A percentile compares a stretch with the other conserved stretches of the same genome.
Conservation (phyloP, 306 rosid genomes). For the Rosa multiflora region DNA sequence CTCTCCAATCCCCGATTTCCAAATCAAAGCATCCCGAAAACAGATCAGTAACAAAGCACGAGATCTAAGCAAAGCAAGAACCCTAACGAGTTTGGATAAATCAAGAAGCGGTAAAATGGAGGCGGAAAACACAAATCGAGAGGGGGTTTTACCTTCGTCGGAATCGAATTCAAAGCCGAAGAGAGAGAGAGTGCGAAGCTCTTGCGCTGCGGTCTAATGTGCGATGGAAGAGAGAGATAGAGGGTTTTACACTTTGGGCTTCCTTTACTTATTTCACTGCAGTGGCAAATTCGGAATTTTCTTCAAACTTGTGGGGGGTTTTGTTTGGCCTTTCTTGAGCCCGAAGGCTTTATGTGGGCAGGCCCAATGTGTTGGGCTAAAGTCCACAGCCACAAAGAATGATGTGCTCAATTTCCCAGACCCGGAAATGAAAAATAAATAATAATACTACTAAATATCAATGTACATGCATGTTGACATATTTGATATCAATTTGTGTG, state of each 20-base stretch:
- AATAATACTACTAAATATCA: too few relatives aligned
- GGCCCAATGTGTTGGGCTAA: background rate
- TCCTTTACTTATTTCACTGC: background rate
- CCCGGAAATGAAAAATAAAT: too few relatives aligned
- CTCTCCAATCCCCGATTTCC: background rate
- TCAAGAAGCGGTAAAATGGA: background rate
- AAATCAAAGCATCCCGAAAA: background rate
- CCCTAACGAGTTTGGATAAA: background rate
- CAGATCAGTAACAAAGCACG: slow-evolving; percentile 16
- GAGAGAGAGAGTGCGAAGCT: slow-evolving; percentile 7
- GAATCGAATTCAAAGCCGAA: slow-evolving; percentile 26
- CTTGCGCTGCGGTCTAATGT: slow-evolving; percentile 30
- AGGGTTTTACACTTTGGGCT: background rate
- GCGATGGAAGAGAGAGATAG: background rate
- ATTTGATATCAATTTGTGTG: too few relatives aligned
- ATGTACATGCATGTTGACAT: too few relatives aligned
- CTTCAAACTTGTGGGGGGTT: background rate
- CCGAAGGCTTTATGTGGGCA: background rate
- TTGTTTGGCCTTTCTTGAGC: background rate
- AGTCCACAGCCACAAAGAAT: background rate
- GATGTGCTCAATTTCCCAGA: too few relatives aligned
- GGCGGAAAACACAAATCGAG: background rate
- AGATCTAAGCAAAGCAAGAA: slow-evolving; percentile 38
- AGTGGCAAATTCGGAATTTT: background rate
- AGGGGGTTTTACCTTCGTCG: slow-evolving; percentile 25